These are phyloP conservation scores for Plectosphaerella cucumerina DNA, from an alignment of 2,329 filamentous ascomycete species.

Conservation along the genomic window DNA sequence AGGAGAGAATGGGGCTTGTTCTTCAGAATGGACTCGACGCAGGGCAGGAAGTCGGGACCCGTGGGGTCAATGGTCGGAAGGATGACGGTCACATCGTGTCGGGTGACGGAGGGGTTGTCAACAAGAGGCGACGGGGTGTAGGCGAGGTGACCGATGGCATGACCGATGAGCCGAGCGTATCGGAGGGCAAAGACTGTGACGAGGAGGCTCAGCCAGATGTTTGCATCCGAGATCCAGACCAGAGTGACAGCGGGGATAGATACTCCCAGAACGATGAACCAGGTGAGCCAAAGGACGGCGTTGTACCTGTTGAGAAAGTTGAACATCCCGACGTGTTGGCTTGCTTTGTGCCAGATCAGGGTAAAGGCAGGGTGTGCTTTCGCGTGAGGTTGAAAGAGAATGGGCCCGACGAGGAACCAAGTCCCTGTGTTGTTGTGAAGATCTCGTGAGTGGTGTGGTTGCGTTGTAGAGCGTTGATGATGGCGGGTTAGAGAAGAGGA, in stretches of 20 bases:
- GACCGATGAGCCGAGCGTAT: constrained; percentile 40
- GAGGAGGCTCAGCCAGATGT: constrained; percentile 14
- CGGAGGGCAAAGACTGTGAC: constrained; percentile 28
- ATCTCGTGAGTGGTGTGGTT: too few species aligned
- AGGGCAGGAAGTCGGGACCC: constrained; percentile 34
- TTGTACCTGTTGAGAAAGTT: too few species aligned
- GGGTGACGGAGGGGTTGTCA: constrained; percentile 22
- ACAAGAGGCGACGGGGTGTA: constrained; percentile 30
- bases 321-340: too few species aligned
- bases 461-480: too few species aligned
- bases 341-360: too few species aligned
- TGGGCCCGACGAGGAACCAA: too few species aligned
- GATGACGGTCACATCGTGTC: constrained; percentile 43
- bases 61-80: constrained; percentile 45
- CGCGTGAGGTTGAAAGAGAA: too few species aligned
- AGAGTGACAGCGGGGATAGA: not conserved
- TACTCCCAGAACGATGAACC: too few species aligned
- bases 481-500: too few species aligned
- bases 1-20: constrained; percentile 34
- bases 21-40: constrained; percentile 31
- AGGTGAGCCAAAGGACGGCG: too few species aligned
- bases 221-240: constrained; percentile 10
- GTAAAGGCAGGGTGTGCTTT: too few species aligned
- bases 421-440: too few species aligned
- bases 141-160: constrained; percentile 28